A percentile compares a stretch with the other conserved stretches of the same genome.
Conservation (phyloP, 331 rosid genomes). For the Dryas integrifolia region DNA sequence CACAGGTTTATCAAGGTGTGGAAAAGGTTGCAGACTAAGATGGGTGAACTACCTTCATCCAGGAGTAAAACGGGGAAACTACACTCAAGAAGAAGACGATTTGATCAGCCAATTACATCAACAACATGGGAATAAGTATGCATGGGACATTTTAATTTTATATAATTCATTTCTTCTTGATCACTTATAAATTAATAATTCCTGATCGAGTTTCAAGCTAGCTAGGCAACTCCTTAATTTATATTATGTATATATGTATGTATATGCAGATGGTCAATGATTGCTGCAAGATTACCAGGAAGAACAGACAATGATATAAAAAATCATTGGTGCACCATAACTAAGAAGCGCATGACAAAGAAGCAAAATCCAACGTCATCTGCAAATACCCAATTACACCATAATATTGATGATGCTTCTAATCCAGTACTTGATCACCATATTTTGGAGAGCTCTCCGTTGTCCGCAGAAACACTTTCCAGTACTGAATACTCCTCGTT, state of each 20-base stretch:
- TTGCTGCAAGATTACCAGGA: slow-evolving; percentile 55
- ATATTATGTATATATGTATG: no score
- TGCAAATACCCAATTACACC: no score
- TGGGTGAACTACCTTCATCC: slow-evolving; percentile 79
- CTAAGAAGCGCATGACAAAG: slow-evolving; percentile 35
- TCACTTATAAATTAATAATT: no score
- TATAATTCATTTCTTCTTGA: no score
- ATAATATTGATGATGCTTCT: background rate
- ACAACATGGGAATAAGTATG: slow-evolving; percentile 64
- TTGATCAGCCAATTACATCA: slow-evolving; percentile 48
- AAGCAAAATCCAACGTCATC: background rate
- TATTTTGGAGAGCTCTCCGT: slow-evolving; percentile 22
- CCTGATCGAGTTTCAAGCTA: no score
- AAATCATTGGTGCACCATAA: slow-evolving; percentile 67
- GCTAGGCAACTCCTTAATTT: no score
- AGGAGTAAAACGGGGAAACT: slow-evolving; percentile 60
- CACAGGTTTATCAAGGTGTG: slow-evolving; percentile 69
- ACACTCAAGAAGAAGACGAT: slow-evolving; percentile 49
- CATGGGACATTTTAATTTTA: no score
- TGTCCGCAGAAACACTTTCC: slow-evolving; percentile 22
- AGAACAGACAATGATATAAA: slow-evolving; percentile 78
- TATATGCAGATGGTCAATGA: slow-evolving; percentile 56
- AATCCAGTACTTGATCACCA: background rate
- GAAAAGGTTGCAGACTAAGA: slow-evolving; percentile 82
- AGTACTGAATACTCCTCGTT: background rate